A percentile compares a stretch with the other conserved stretches of the same genome.
Conservation (phyloP, 78 protist species). For the Thecamonas trahens region DNA sequence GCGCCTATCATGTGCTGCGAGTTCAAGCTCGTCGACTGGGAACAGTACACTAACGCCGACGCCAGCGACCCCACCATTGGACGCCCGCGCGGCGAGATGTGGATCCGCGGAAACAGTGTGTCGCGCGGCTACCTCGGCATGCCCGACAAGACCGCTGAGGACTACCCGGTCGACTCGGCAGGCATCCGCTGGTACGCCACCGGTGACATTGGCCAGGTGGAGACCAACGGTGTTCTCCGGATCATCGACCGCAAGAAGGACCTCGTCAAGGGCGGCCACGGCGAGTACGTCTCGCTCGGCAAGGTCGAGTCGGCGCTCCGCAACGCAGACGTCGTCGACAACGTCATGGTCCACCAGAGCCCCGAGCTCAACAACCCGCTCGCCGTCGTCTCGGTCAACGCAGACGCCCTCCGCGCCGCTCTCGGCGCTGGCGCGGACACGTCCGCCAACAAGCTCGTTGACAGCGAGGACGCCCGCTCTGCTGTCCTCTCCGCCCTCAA, state of each 20-base stretch:
- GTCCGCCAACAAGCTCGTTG: not conserved
- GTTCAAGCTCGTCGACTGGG: slow-evolving; percentile 16
- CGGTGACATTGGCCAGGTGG: slow-evolving; percentile 69
- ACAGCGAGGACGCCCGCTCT: not conserved
- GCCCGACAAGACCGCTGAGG: slow-evolving; percentile 68
- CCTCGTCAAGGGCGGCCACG: slow-evolving; percentile 60
- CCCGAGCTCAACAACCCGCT: not conserved
- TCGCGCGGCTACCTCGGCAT: slow-evolving; percentile 53
- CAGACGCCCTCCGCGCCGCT: not conserved
- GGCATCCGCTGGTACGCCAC: slow-evolving; percentile 61
- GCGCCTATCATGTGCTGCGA: slow-evolving; percentile 8
- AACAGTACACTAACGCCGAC: slow-evolving; percentile 1
- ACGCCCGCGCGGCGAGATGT: slow-evolving; percentile 59
- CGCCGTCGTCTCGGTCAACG: slow-evolving; percentile 2
- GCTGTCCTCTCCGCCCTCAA: not conserved
- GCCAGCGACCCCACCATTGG: not conserved
- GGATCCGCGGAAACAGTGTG: slow-evolving; percentile 50
- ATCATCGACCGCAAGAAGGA: slow-evolving; percentile 76
- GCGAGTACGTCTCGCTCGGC: slow-evolving; percentile 73
- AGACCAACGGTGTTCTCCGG: slow-evolving; percentile 27
- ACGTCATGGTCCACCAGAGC: slow-evolving; percentile 23
- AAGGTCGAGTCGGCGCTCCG: slow-evolving; percentile 27
- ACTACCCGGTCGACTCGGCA: slow-evolving; percentile 24
- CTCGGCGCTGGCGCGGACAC: not conserved
- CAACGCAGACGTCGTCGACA: slow-evolving; percentile 10